Evolutionary conservation across 2,329 filamentous ascomycete species (phyloP).

Genomic region (Epichloe sibirici): DNA sequence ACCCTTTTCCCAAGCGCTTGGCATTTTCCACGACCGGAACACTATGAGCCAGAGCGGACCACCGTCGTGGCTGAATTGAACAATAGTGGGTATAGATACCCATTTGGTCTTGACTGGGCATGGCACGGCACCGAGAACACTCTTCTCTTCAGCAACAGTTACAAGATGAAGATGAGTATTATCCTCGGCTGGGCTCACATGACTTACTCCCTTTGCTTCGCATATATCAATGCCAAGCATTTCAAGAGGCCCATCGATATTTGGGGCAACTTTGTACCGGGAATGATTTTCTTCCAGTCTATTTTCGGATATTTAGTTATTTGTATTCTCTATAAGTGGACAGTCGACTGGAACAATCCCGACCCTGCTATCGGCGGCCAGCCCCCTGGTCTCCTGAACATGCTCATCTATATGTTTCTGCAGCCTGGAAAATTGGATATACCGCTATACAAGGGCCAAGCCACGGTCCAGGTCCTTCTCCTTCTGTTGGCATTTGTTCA

Average conservation of each 20-base stretch:
- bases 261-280: slow-evolving; percentile 92
- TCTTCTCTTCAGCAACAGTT: slow-evolving; percentile 91
- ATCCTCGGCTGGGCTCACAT: slow-evolving; percentile 95
- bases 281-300: slow-evolving; percentile 99
- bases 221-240: slow-evolving; percentile 85
- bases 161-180: slow-evolving; percentile 99
- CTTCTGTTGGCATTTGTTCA: slow-evolving; percentile 73
- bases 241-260: slow-evolving; percentile 94
- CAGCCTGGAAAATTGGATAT: slow-evolving; percentile 65
- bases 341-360: slow-evolving; percentile 61
- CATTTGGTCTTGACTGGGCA: slow-evolving; percentile 88
- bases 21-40: slow-evolving; percentile 59
- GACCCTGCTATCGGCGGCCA: slow-evolving; percentile 31
- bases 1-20: slow-evolving; percentile 83
- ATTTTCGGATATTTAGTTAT: slow-evolving; percentile 96
- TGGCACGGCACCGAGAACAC: slow-evolving; percentile 97
- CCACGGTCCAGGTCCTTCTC: slow-evolving; percentile 60
- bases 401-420: slow-evolving; percentile 99
- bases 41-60: slow-evolving; percentile 52
- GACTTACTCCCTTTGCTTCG: slow-evolving; percentile 93
- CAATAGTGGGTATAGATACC: slow-evolving; percentile 66
- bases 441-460: slow-evolving; percentile 68
- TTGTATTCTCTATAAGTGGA: slow-evolving; percentile 96
- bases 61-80: slow-evolving; percentile 57
- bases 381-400: slow-evolving; percentile 92